A percentile compares a stretch with the other conserved stretches of the same genome.
These are phyloP conservation scores for Coniella vitis DNA, from an alignment of 2,329 filamentous ascomycete species.

Conservation along the genomic window DNA sequence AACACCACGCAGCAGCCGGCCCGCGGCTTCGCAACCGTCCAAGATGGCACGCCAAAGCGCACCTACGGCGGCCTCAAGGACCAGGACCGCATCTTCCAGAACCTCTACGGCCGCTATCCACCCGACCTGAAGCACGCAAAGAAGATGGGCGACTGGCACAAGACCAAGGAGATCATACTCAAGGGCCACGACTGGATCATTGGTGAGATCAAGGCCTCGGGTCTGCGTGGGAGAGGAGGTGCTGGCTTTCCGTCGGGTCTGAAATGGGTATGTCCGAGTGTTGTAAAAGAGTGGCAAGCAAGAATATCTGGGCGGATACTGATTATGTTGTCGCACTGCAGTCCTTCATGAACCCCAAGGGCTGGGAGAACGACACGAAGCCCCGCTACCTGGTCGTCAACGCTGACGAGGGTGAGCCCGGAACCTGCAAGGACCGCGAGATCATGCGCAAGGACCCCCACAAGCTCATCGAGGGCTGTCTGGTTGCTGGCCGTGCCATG, in stretches of 20 bases:
- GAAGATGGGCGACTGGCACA: slow-evolving; percentile 99
- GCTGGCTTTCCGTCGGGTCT: slow-evolving; percentile 96
- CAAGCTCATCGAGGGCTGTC: slow-evolving; percentile 95
- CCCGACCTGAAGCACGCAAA: slow-evolving; percentile 87
- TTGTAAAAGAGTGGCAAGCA: too few relatives aligned
- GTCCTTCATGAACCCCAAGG: slow-evolving; percentile 99
- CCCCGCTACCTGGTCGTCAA: slow-evolving; percentile 97
- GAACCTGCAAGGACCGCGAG: slow-evolving; percentile 98
- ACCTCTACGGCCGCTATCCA: slow-evolving; percentile 90
- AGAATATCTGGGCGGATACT: neutral
- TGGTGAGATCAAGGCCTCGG: slow-evolving; percentile 92
- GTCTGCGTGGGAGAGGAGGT: slow-evolving; percentile 89
- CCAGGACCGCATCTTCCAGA: slow-evolving; percentile 98
- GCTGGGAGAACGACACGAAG: slow-evolving; percentile 96
- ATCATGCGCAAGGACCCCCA: slow-evolving; percentile 99
- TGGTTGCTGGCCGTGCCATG: slow-evolving; percentile 95
- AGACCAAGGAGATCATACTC: slow-evolving; percentile 95
- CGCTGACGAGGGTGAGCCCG: slow-evolving; percentile 95
- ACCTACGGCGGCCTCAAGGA: slow-evolving; percentile 84
- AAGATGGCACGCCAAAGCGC: slow-evolving; percentile 63
- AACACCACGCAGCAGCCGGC: slow-evolving; percentile 36
- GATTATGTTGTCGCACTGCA: slow-evolving; percentile 32
- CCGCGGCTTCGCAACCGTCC: slow-evolving; percentile 75
- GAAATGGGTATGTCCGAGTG: slow-evolving; percentile 76
- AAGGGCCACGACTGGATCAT: slow-evolving; percentile 99